Base-by-base conservation (phyloP, 2,329 filamentous ascomycete species). In the Fusarium tuaranense region DNA sequence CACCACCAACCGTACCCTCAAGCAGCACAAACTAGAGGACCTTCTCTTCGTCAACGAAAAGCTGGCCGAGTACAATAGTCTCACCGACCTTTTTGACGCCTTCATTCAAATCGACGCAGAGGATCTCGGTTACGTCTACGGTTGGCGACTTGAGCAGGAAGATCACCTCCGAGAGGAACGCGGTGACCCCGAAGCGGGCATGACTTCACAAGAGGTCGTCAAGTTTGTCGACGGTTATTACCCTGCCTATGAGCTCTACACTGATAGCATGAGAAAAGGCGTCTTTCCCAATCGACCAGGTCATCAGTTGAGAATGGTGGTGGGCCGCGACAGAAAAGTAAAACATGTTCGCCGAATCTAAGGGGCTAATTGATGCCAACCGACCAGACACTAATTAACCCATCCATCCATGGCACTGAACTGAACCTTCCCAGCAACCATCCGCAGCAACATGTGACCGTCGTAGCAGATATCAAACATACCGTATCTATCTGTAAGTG, bases 111-210 rank as follows among this genome's bases (percentile, higher is more conserved):
- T 91, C 71, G 88, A 97, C 78, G 93, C 95, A 7, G 89, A 93
- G 76, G 86, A 97, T 75, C 87, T 90, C 6, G 86, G 87, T 61
- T 95, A 91, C 79, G 95, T 97, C 63, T 98, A 98, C 78, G 89
- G 88, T 71, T 98, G 95, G 95, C 90, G 95, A 16, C 85, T 92
- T 76, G 87, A 98, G 84, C 94, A 97, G 83, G 95, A 98, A 83
- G 88, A 89, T 58, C 89, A 89, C 68, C 86, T 98, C 77, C 89
- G 93, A 27, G 85, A 85, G 9, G 83, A 87, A 25, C 93, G 89
- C 74, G 94, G 93, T 10, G 82, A 84, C 53, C 78, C 81, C 22
- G 75, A 76, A 18, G 88, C 87, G 0, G 95, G 94, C 34, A 98
- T 98, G 95, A 93, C 90, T 1, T 92, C 94, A 76, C 92, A 94